Evolutionary conservation across 2,329 filamentous ascomycete genomes (phyloP).

Genomic region (Chaetomium sp.): DNA sequence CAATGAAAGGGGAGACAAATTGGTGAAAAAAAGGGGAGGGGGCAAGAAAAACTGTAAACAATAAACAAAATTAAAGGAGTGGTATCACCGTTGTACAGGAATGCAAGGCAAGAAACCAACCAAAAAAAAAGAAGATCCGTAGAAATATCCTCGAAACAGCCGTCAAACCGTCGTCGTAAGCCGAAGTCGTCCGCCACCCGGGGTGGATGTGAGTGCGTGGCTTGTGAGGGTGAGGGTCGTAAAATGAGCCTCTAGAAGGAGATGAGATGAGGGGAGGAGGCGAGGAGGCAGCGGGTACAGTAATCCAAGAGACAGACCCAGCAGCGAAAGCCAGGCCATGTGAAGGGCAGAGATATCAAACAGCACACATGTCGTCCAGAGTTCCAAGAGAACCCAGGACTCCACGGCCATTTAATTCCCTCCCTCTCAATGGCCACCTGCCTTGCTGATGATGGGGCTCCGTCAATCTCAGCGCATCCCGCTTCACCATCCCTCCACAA

Average conservation of each 20-base stretch:
- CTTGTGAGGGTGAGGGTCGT: background rate
- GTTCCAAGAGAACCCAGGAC: background rate
- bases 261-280: slow-evolving; percentile 1
- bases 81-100: slow-evolving; percentile 26
- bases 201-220: background rate
- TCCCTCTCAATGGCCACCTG: slow-evolving; percentile 31
- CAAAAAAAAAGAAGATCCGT: background rate
- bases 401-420: slow-evolving; percentile 18
- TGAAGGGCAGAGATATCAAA: background rate
- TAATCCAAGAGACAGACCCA: slow-evolving; percentile 5
- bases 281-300: background rate
- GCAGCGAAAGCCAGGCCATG: background rate
- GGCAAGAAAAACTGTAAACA: slow-evolving; percentile 2
- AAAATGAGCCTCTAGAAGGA: background rate
- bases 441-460: background rate
- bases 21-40: slow-evolving; percentile 11
- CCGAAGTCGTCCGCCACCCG: background rate
- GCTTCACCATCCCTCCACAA: slow-evolving; percentile 37
- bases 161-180: background rate
- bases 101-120: background rate
- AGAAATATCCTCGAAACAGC: background rate
- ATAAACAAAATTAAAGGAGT: slow-evolving; percentile 1
- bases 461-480: slow-evolving; percentile 7
- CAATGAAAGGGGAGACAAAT: slow-evolving; percentile 9
- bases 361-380: slow-evolving; percentile 10